Percentiles rank a stretch among this genome's conserved stretches.
phyloP scores from a whole-genome alignment of 2,329 filamentous ascomycete genomes.

The Didymella segeticola region DNA sequence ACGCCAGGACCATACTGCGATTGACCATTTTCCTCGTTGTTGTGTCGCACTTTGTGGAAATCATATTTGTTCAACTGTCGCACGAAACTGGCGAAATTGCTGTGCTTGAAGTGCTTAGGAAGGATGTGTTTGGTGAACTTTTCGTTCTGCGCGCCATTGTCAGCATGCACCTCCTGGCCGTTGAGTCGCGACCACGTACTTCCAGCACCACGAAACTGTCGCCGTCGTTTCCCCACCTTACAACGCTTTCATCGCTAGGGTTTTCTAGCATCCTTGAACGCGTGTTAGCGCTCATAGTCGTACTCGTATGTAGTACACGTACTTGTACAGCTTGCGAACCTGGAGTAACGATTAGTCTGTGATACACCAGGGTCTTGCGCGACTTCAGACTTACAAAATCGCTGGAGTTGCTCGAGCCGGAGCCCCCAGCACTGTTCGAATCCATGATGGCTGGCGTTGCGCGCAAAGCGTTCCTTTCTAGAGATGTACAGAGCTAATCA shows the following conservation, averaged over 20 bases:
- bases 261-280: constrained; percentile 88
- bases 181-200: constrained; percentile 59
- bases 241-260: constrained; percentile 87
- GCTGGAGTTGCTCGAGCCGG: constrained; percentile 80
- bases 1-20: constrained; percentile 84
- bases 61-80: constrained; percentile 97
- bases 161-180: constrained; percentile 13
- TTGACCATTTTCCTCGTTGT: constrained; percentile 83
- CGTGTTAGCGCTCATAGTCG: constrained; percentile 33
- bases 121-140: constrained; percentile 98
- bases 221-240: constrained; percentile 92
- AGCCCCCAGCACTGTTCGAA: constrained; percentile 38
- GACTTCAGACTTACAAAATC: constrained; percentile 78
- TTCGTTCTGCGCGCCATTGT: constrained; percentile 72
- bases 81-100: constrained; percentile 97
- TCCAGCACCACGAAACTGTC: constrained; percentile 97
- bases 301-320: constrained; percentile 47
- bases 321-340: constrained; percentile 99
- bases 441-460: constrained; percentile 37
- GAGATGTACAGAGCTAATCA: background rate
- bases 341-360: constrained; percentile 51
- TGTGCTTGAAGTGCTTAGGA: constrained; percentile 98
- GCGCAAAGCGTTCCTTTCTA: constrained; percentile 1
- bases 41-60: constrained; percentile 95
- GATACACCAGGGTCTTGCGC: background rate